These are phyloP conservation scores for Solanum sitiens DNA, from an alignment of 257 asterid species.

Conservation along the genomic window DNA sequence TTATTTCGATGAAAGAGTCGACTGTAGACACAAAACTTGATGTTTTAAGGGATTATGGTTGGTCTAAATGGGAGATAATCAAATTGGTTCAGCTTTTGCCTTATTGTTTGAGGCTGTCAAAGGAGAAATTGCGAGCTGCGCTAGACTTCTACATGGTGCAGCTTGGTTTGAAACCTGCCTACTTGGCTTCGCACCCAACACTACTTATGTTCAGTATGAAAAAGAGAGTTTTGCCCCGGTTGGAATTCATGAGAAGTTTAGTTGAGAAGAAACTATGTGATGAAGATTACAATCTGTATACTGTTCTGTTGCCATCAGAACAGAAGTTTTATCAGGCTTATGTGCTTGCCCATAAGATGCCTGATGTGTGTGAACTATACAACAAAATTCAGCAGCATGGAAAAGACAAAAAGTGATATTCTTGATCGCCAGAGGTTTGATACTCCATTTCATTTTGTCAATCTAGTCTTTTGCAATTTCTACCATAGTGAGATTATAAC, in stretches of 20 bases:
- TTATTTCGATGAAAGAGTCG: not conserved
- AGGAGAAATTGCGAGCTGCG: not conserved
- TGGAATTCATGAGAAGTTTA: slow-evolving; percentile 1
- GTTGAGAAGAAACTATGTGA: not conserved
- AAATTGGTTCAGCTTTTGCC: not conserved
- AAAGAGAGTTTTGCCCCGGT: slow-evolving; percentile 15
- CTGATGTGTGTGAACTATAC: slow-evolving; percentile 1
- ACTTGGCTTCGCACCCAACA: not conserved
- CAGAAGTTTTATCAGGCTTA: not conserved
- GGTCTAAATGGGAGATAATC: not conserved
- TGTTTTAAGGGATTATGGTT: not conserved
- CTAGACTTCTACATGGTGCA: not conserved
- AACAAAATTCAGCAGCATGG: not conserved
- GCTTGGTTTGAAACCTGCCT: not conserved
- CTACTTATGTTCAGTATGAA: slow-evolving; percentile 10
- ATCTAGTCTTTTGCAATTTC: not conserved
- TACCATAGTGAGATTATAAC: not conserved
- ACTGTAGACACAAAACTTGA: not conserved
- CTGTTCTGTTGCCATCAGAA: not conserved
- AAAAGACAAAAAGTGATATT: not conserved
- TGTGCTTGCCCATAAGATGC: slow-evolving; percentile 8
- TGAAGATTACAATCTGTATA: not conserved
- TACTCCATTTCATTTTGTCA: not conserved
- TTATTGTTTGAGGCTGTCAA: not conserved
- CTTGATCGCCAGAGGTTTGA: not conserved